A percentile compares a stretch with the other conserved stretches of the same genome.
Conservation (phyloP, 106 monocot genomes). For the Triglochin maritima region DNA sequence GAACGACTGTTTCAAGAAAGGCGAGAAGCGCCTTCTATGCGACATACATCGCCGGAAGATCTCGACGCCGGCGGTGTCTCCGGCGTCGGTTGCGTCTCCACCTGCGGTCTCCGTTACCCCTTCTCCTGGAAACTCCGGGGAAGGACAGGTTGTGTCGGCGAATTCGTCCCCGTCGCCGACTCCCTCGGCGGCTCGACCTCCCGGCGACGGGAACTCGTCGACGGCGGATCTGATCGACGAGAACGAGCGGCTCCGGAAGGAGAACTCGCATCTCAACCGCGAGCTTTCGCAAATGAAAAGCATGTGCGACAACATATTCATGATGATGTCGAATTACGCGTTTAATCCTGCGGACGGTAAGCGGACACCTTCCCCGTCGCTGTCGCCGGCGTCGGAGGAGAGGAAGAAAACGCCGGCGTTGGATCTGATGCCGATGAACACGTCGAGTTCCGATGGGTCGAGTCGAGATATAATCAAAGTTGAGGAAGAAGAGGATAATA, state of each 20-base stretch:
- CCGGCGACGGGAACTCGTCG: background rate
- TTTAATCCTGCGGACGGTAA: background rate
- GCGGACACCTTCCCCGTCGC: background rate
- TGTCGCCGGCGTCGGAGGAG: background rate
- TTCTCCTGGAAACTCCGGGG: constrained; percentile 21
- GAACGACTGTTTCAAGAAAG: constrained; percentile 29
- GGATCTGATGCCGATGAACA: constrained; percentile 6
- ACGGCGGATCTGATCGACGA: constrained; percentile 5
- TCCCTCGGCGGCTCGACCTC: background rate
- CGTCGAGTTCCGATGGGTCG: background rate
- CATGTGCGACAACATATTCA: constrained; percentile 8
- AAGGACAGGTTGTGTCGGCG: constrained; percentile 26
- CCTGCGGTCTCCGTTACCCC: background rate
- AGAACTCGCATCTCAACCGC: constrained; percentile 4
- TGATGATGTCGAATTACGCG: constrained; percentile 10
- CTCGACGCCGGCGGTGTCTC: background rate
- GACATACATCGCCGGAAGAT: constrained; percentile 47
- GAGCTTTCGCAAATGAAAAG: constrained; percentile 8
- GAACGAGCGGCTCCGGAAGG: constrained; percentile 8
- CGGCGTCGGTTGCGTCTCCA: background rate
- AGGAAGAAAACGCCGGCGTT: background rate
- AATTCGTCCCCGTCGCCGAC: constrained; percentile 12
- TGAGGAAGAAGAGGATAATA: background rate
- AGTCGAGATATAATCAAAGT: background rate
- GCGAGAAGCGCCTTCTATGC: constrained; percentile 32